Base-by-base conservation (phyloP, 2,329 filamentous ascomycete species). In the Davidsoniella neocaledoniae region DNA sequence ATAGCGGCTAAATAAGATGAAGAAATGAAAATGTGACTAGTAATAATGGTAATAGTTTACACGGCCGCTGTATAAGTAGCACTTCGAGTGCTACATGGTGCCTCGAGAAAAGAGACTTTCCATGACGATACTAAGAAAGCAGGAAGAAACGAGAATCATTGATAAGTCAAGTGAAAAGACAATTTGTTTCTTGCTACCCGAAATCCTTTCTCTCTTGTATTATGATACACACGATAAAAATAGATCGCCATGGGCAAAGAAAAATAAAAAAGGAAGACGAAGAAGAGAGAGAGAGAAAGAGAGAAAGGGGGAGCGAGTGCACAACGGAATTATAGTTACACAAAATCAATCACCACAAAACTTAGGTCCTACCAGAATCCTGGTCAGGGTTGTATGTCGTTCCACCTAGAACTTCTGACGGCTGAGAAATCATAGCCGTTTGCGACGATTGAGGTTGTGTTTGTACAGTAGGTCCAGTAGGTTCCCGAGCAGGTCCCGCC, bases 321-420 rank as follows among this genome's bases (percentile, higher is more conserved):
- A 23, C 19, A 16, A 41, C 39, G n/a, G 12, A 17, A 41, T 9
- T n/a, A 41, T 10, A 41, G 19, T 17, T 21, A 41, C 39, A 41
- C 39, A 16, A 9, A 41, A 41, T 9, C n/a, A 41, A 41, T 16
- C 39, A 41, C 19, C n/a, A 41, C n/a, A n/a, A 29, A 19, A 26
- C 33, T 23, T 23, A 47, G 5, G 17, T 14, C 23, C 45, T 37
- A 26, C 36, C 19, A 41, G 46, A 53, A 49, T 77, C 72, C 49
- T 77, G 68, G 41, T 85, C 81, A 1, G 80, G 79, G 23, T 77
- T 74, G 58, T 84, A 84, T 57, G 68, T 81, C 33, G 80, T 85
- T 63, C 82, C 80, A 19, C 80, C 81, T 16, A 85, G 63, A 69
- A 83, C 71, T 14, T 67, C 64, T 4, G 69, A 66, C 1, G 70